Evolutionary conservation across 441 rosid species (phyloP).

Genomic region (Biscutella laevigata): DNA sequence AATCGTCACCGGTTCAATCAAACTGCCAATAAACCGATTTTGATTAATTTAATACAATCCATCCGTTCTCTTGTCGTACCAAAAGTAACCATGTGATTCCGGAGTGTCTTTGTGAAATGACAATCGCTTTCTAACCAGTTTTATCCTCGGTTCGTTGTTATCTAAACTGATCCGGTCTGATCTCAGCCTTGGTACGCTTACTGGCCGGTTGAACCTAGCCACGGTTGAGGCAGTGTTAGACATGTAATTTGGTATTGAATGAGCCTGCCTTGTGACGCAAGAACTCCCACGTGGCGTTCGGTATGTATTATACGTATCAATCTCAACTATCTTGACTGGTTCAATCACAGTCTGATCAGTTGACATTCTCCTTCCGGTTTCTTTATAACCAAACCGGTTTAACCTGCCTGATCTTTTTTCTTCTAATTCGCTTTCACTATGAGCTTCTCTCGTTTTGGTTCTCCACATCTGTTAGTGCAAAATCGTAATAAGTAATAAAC

Average conservation of each 20-base stretch:
- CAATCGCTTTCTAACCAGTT: slow-evolving; percentile 29
- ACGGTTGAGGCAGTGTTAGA: slow-evolving; percentile 40
- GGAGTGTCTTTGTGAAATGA: slow-evolving; percentile 23
- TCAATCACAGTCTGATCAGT: slow-evolving; percentile 31
- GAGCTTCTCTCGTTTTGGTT: slow-evolving; percentile 24
- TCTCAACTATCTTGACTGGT: slow-evolving; percentile 38
- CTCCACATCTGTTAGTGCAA: too few species aligned
- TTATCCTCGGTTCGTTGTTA: slow-evolving; percentile 14
- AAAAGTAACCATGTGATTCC: slow-evolving; percentile 3
- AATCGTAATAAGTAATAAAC: too few species aligned
- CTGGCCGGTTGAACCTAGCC: slow-evolving; percentile 37
- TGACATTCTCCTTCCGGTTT: slow-evolving; percentile 31
- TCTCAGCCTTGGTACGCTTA: slow-evolving; percentile 39
- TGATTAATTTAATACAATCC: too few species aligned
- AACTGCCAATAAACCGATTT: background rate
- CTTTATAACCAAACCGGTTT: slow-evolving; percentile 27
- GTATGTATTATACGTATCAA: slow-evolving; percentile 30
- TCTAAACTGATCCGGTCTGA: slow-evolving; percentile 20
- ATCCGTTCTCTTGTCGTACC: slow-evolving; percentile 4
- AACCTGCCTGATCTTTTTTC: slow-evolving; percentile 26
- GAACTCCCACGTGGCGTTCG: slow-evolving; percentile 4
- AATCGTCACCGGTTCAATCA: background rate
- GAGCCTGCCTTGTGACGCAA: slow-evolving; percentile 3
- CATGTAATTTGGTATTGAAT: slow-evolving; percentile 40
- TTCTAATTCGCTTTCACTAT: slow-evolving; percentile 45